These are phyloP conservation scores for Bonia amplexicaulis DNA, from an alignment of 176 grass and related monocot genomes.

Conservation along the genomic window DNA sequence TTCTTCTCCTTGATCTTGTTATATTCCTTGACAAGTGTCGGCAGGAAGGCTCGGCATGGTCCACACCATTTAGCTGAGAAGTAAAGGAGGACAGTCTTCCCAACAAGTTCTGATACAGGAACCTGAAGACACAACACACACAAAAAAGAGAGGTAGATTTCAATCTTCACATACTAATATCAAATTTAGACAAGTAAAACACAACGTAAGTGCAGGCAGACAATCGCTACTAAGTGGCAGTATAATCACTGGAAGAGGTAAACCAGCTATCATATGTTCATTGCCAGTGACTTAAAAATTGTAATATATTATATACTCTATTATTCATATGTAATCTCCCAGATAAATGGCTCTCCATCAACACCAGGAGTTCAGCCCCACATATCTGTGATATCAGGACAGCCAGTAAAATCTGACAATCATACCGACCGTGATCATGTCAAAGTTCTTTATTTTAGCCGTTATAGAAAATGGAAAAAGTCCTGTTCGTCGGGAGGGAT, in stretches of 20 bases:
- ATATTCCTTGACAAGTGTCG: slow-evolving; percentile 63
- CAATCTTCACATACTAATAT: background rate
- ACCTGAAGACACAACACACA: slow-evolving; percentile 36
- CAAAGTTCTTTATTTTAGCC: background rate
- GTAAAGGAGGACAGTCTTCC: slow-evolving; percentile 87
- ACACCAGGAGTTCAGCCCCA: background rate
- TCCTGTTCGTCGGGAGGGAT: no score
- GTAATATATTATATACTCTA: background rate
- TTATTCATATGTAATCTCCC: background rate
- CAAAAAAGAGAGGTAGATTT: background rate
- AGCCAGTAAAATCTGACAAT: background rate
- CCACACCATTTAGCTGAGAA: slow-evolving; percentile 76
- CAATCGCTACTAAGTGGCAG: background rate
- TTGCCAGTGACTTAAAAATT: background rate
- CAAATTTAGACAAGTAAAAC: background rate
- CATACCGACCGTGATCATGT: background rate
- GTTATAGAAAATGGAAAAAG: no score
- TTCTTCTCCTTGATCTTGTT: slow-evolving; percentile 71
- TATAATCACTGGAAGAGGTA: background rate
- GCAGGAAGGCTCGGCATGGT: slow-evolving; percentile 68
- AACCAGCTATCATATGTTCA: slow-evolving; percentile 16
- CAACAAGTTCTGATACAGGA: slow-evolving; percentile 61
- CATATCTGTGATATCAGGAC: background rate
- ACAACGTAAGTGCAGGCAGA: background rate
- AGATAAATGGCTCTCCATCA: background rate